Percentiles rank a stretch among this genome's conserved stretches.
phyloP scores from a whole-genome alignment of 2,329 filamentous ascomycete genomes.

The Amauroascus verrucosus region DNA sequence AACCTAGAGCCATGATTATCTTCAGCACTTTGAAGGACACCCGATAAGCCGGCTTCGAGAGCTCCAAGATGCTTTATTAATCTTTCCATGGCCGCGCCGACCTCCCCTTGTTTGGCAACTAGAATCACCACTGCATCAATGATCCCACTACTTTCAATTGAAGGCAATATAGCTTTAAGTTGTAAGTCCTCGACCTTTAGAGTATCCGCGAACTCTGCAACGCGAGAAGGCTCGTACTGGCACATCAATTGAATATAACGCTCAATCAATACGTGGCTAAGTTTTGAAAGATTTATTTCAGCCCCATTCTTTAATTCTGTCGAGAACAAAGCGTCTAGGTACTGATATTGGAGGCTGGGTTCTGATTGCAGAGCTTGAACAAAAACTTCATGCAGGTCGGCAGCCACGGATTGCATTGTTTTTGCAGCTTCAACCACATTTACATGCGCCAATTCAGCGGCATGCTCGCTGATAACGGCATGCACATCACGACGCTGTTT shows the following conservation, averaged over 20 bases:
- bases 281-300: conserved; percentile 24
- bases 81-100: conserved; percentile 72
- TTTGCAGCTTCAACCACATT: conserved; percentile 56
- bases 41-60: conserved; percentile 66
- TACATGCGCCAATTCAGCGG: conserved; percentile 56
- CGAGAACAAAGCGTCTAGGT: conserved; percentile 67
- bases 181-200: conserved; percentile 68
- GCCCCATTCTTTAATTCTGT: conserved; percentile 34
- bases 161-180: conserved; percentile 69
- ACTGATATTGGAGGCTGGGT: conserved; percentile 60
- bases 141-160: conserved; percentile 79
- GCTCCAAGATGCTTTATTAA: conserved; percentile 71
- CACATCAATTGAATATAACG: conserved; percentile 88
- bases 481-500: conserved; percentile 66
- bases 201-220: conserved; percentile 71
- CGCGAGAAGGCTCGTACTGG: conserved; percentile 66
- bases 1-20: conserved; percentile 48
- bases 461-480: conserved; percentile 54
- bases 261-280: conserved; percentile 58
- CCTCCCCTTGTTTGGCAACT: conserved; percentile 77
- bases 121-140: conserved; percentile 88
- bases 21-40: conserved; percentile 55
- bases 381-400: conserved; percentile 55
- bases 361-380: conserved; percentile 52
- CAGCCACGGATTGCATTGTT: conserved; percentile 51